Conservation (phyloP, 2,329 filamentous ascomycete genomes). For the Shiraia sp. region DNA sequence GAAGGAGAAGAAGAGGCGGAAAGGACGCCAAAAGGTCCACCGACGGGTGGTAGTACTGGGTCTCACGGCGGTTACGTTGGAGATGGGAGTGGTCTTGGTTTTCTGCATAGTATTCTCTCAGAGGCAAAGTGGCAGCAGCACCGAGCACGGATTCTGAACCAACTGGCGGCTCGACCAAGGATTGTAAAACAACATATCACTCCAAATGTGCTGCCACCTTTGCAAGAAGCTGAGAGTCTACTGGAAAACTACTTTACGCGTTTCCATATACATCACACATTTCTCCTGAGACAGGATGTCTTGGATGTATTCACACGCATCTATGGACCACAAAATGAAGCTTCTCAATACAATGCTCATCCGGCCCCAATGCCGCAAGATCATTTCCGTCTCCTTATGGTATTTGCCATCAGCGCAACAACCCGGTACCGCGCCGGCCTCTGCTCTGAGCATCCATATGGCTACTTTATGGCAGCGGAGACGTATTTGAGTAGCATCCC, state of each 20-base stretch:
- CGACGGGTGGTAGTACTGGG: conserved; percentile 6
- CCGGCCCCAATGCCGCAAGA: too few species aligned
- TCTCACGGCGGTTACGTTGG: conserved; percentile 16
- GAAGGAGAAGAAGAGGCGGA: conserved; percentile 4
- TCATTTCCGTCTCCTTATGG: conserved; percentile 44
- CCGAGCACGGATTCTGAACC: conserved; percentile 10
- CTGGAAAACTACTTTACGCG: conserved; percentile 13
- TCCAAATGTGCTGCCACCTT: conserved; percentile 4
- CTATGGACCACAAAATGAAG: conserved; percentile 3
- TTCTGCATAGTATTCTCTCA: conserved; percentile 16
- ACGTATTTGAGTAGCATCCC: conserved; percentile 34
- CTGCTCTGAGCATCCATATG: conserved; percentile 44
- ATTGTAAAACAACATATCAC: conserved; percentile 5
- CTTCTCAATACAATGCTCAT: too few species aligned
- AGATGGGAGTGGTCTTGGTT: conserved; percentile 19
- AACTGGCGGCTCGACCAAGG: conserved; percentile 13
- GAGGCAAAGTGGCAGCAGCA: conserved; percentile 18
- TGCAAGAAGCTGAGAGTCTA: conserved; percentile 9
- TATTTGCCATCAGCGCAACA: conserved; percentile 45
- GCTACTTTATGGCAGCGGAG: conserved; percentile 47
- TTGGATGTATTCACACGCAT: conserved; percentile 10
- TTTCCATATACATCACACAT: conserved; percentile 16
- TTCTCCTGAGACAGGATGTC: conserved; percentile 11
- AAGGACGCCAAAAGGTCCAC: conserved; percentile 5
- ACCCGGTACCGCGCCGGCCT: conserved; percentile 38